Base-by-base conservation (phyloP, 2,329 filamentous ascomycete species). In the Venturia aucupariae region DNA sequence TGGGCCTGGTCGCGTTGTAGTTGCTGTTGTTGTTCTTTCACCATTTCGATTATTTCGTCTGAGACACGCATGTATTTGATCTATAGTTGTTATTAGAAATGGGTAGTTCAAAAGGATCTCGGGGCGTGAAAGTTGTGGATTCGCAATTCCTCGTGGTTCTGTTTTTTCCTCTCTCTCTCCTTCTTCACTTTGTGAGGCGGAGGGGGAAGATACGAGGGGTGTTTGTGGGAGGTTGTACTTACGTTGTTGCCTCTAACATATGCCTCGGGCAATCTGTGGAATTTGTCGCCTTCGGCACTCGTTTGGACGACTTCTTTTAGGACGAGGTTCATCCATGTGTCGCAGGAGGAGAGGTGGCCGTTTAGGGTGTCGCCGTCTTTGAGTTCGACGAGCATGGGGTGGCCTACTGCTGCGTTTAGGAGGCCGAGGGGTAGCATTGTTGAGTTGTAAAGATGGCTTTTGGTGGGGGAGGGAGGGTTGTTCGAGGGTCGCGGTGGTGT, bases 251-350 rank as follows among this genome's bases (percentile, higher is more conserved):
- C 94, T 74, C 96, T 89, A 62, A 99, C 90, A 73, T 99, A 99
- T 65, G 93, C 92, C 76, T 99, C 95, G 42, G 92, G 88, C 77
- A 99, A 80, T 73, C 91, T 84, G 76, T 91, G 89, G 77, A 99
- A 99, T 74, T 90, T 92, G 77, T 97, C 92, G 67, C 92, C 94
- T 72, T 97, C 93, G 30, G 93, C 87, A 74, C 89, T 96, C 22
- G 94, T 97, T 78, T 97, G 93, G 42, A 97, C 90, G 27, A 99
- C 95, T 76, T 97, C 94, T 77, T 94, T 96, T 69, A 99, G 79
- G 2, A 93, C 97, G 70, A 99, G 81, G 79, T 99, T 99, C 94
- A 99, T 99, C 92, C 94, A 99, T 60, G 93, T 99, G 77, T 99
- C 94, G 86, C 93, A 99, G 76, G 89, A 91, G 76, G 97, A 89